Evolutionary conservation across 2,329 filamentous ascomycete species (phyloP).

Genomic region (Botrytis tulipae): DNA sequence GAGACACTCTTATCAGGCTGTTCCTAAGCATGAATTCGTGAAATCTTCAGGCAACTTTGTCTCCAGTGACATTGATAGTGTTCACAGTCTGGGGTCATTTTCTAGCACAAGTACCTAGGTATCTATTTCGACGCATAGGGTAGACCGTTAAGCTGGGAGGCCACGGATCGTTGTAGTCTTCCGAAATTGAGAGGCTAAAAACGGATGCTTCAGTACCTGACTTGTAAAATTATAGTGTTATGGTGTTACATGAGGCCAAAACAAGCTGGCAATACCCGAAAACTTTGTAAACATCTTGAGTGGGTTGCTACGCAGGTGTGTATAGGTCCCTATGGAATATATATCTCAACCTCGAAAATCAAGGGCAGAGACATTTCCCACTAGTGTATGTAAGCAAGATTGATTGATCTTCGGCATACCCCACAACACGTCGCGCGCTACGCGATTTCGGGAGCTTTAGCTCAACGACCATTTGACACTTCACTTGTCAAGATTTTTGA

Average conservation of each 20-base stretch:
- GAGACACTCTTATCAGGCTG: neutral
- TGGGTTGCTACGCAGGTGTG: neutral
- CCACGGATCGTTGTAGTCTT: accelerated
- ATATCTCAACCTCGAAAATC: neutral
- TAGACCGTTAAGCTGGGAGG: neutral
- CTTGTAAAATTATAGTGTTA: too few species aligned
- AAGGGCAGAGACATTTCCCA: neutral
- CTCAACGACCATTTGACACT: neutral
- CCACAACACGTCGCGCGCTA: neutral
- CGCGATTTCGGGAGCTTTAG: neutral
- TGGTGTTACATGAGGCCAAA: too few species aligned
- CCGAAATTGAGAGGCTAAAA: too few species aligned
- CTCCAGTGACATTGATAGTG: neutral
- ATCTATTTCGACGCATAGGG: neutral
- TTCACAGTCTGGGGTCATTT: neutral
- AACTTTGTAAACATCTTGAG: neutral
- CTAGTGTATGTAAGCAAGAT: neutral
- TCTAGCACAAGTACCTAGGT: neutral
- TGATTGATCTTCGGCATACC: neutral
- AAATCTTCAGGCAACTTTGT: neutral
- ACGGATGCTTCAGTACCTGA: too few species aligned
- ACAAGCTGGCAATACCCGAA: neutral
- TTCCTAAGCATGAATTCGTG: neutral
- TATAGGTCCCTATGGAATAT: neutral
- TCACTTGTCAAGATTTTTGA: neutral